These are phyloP conservation scores for Eimeria acervulina DNA, from an alignment of 169 alveolate genomes.

Conservation along the genomic window DNA sequence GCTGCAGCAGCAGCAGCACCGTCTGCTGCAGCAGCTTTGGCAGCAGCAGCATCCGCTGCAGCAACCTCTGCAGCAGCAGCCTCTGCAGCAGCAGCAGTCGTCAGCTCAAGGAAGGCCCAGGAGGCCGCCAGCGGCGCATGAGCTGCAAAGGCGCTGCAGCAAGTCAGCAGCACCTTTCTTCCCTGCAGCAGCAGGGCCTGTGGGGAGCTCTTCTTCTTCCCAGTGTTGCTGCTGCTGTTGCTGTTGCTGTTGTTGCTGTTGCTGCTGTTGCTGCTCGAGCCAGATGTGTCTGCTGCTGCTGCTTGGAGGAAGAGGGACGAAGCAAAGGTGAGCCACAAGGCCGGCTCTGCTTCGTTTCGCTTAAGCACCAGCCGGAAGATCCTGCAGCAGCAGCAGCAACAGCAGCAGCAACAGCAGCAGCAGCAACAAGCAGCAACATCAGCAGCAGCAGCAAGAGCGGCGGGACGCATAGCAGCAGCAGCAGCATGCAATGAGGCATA, in stretches of 20 bases:
- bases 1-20: not conserved
- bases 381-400: slow-evolving; percentile 49
- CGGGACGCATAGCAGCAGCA: not conserved
- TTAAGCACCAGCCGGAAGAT: slow-evolving; percentile 43
- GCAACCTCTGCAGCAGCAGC: not conserved
- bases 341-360: slow-evolving; percentile 62
- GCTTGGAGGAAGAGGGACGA: slow-evolving; percentile 38
- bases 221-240: slow-evolving; percentile 2
- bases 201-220: not conserved
- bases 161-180: slow-evolving; percentile 59
- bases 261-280: not conserved
- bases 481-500: not conserved
- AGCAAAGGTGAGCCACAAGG: slow-evolving; percentile 31
- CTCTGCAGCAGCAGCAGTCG: slow-evolving; percentile 65
- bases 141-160: slow-evolving; percentile 64
- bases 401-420: not conserved
- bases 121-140: slow-evolving; percentile 41
- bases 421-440: not conserved
- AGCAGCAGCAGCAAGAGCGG: not conserved
- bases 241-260: not conserved
- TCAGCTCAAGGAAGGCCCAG: slow-evolving; percentile 65
- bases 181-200: slow-evolving; percentile 60
- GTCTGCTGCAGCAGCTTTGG: not conserved
- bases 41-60: slow-evolving; percentile 20
- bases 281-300: slow-evolving; percentile 14